Conservation (phyloP, 2,329 filamentous ascomycete genomes). For the Pseudogymnoascus sp. region DNA sequence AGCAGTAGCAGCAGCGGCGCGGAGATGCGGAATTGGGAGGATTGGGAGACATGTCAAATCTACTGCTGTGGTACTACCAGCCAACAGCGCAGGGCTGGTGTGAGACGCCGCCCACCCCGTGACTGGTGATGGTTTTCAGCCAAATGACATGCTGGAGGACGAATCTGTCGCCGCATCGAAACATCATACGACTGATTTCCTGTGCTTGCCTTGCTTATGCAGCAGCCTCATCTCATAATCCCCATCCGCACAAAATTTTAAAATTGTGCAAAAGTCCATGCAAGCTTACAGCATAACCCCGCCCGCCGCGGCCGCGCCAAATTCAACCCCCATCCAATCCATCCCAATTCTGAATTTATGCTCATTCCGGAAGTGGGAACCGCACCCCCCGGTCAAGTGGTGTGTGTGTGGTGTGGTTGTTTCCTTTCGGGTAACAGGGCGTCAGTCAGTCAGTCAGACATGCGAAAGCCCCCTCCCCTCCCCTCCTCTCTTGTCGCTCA, state of each 20-base stretch:
- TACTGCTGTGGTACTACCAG: background rate
- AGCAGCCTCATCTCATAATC: background rate
- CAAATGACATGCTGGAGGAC: background rate
- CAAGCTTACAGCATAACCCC: background rate
- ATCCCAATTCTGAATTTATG: background rate
- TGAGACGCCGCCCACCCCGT: background rate
- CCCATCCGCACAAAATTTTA: background rate
- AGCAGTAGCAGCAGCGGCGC: background rate
- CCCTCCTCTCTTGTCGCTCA: no score
- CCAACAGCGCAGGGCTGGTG: background rate
- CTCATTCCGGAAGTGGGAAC: background rate
- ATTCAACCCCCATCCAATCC: background rate
- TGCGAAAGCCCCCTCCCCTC: background rate
- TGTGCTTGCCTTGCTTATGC: background rate
- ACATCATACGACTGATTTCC: background rate
- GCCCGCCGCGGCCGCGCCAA: background rate
- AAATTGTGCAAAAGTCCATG: background rate
- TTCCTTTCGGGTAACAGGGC: background rate
- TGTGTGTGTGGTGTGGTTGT: background rate
- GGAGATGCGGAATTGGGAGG: background rate
- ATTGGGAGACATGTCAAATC: background rate
- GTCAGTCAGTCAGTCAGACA: background rate
- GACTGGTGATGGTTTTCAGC: background rate
- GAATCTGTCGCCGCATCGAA: background rate
- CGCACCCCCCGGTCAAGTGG: background rate